Base-by-base conservation (phyloP, 805 yeast species). In the Torulaspora microellipsoides region DNA sequence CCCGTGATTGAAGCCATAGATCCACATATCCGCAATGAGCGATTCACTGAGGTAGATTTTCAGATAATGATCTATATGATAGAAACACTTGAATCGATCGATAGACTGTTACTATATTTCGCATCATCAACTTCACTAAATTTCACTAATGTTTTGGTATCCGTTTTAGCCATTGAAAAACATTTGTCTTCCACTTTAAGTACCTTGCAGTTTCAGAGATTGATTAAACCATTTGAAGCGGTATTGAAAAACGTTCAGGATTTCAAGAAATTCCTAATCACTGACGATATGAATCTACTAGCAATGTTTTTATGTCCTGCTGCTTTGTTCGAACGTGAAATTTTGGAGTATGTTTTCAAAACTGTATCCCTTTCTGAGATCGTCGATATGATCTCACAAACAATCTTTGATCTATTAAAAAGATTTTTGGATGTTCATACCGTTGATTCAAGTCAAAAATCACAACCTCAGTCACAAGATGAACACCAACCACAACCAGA, bases 221-320 rank as follows among this genome's bases (percentile, higher is more conserved):
- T 49, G 27, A 35, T 37, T n/a, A 34, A 34, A 11, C 46, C 49
- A 34, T 43, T 49, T 11, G 34, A 45, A 34, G 34, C 27, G n/a
- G 40, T 48, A 5, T 20, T 47, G 15, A 7, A 12, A 2, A 36
- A 33, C 11, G 40, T 51, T 31, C 39, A 37, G 31, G 27, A 34
- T 6, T 17, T 36, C 31, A 53, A 52, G 38, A 10, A 34, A 5
- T 20, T 42, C 3, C 23, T 53, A 25, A 9, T 52, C 4, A 31
- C 43, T 13, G 58, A 53, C 38, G 46, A 50, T 8, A 37, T 43
- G 39, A 44, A 44, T 23, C 27, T 49, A 23, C 25, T 53, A 25
- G 51, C 49, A 13, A 39, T 52, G 43, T 53, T 53, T 30, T 29
- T 45, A 23, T 52, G 53, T 39, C 56, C 56, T 2, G 43, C 54